Evolutionary conservation across 305 asterid genomes (phyloP), one percentile per base, ranked within the genome.

Genomic region (Salvia sclarea): DNA sequence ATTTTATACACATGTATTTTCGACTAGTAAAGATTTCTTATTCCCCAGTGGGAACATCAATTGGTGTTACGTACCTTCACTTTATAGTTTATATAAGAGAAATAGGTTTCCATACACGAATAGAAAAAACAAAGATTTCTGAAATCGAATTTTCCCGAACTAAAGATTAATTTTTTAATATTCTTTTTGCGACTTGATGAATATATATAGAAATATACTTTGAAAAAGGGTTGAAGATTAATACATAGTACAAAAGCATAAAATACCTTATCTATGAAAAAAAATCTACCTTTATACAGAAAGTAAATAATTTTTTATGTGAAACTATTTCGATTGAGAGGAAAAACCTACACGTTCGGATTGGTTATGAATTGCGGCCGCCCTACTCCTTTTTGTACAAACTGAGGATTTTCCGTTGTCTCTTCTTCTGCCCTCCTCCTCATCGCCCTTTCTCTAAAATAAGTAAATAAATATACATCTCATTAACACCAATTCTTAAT

Each of bases 291-390:
- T n/a, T n/a, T n/a, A n/a, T n/a, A n/a, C n/a, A n/a, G n/a, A n/a
- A n/a, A n/a, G n/a, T n/a, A n/a, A n/a, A n/a, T n/a, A n/a, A n/a
- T n/a, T n/a, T n/a, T n/a, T n/a, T 7, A 10, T 1, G 14, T 1
- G 7, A 45, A 45, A 14, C 9, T 2, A 9, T 37, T 0, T 37
- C 2, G 3, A 61, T 0, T 3, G 20, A 44, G 41, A 38, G 14
- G 31, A 1, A 8, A 14, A 21, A 30, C 75, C 4, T 85, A 92
- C 98, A 20, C 97, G 86, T 81, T 90, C 97, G 59, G 98, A 88
- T 65, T 88, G 95, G 74, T 88, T 92, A 67, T 88, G 97, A 69
- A 81, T 69, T 10, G 95, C 97, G 10, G 95, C 98, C 17, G 95
- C 95, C 64, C 96, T 81, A 61, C 85, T 86, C 78, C 85, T 92